Evolutionary conservation across 441 rosid genomes (phyloP), one percentile per base, ranked within the genome.

Genomic region (Oxalis stricta): DNA sequence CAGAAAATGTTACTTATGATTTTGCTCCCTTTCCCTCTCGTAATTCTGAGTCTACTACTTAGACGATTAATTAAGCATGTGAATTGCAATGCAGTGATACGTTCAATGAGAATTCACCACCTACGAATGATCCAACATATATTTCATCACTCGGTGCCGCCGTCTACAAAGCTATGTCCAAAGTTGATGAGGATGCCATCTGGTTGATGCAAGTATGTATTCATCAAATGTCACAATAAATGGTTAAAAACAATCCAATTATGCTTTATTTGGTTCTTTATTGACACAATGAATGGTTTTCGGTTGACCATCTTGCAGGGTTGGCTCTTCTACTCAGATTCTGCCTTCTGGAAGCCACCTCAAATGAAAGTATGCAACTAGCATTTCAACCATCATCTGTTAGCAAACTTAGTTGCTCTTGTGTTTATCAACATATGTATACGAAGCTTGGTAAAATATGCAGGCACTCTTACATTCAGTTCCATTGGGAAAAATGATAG

Each of bases 381-480:
- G n/a, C 37, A 38, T 31, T 13, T n/a, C n/a, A n/a, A n/a, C n/a
- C n/a, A n/a, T n/a, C n/a, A n/a, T n/a, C n/a, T n/a, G n/a, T n/a
- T n/a, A n/a, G n/a, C n/a, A n/a, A n/a, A n/a, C n/a, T n/a, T n/a
- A n/a, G 30, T 19, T 22, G 40, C 40, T 9, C 38, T 2, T 0
- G 30, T 44, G 24, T 46, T 47, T 28, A 7, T 41, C 40, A 44
- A 42, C 10, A 32, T 15, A 12, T n/a, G n/a, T n/a, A n/a, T n/a
- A n/a, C n/a, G n/a, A 38, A 58, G 22, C 29, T 30, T 38, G 41
- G 44, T 48, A 52, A 35, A 52, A 33, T 36, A 50, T 66, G 63
- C 76, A 91, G 99, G 99, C 96, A 31, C 95, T 91, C 66, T 59
- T 91, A 38, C 94, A 81, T 59, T 81, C 96, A 18, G 94, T 91